Percentiles rank a stretch among this genome's conserved stretches.
phyloP scores from a whole-genome alignment of 139 green algal species.

The Chlorella sorokiniana region DNA sequence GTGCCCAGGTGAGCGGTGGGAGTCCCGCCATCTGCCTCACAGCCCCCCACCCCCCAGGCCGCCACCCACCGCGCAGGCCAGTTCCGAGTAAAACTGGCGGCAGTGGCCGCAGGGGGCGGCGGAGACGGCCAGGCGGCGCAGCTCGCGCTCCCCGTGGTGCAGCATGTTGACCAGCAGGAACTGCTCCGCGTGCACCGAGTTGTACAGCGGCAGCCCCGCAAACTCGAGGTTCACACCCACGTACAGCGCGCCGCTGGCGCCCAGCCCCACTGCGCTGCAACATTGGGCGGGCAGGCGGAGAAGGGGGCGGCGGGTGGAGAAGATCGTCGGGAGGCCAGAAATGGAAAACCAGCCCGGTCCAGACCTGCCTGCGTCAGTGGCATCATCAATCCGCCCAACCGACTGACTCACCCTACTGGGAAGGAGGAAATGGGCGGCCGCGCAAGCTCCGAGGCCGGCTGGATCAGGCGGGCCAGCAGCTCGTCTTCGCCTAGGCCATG shows the following conservation, averaged over 20 bases:
- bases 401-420: conserved; percentile 68
- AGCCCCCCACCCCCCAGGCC: neutral
- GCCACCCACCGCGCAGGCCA: conserved; percentile 66
- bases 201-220: conserved; percentile 67
- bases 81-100: conserved; percentile 83
- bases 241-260: conserved; percentile 74
- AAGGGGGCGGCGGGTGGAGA: neutral
- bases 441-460: conserved; percentile 63
- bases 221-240: conserved; percentile 92
- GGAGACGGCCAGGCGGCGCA: conserved; percentile 70
- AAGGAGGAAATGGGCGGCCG: conserved; percentile 76
- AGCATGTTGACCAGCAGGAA: conserved; percentile 80
- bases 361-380: neutral
- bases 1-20: neutral
- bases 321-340: neutral
- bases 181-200: conserved; percentile 89
- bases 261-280: conserved; percentile 77
- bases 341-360: neutral
- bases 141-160: conserved; percentile 58
- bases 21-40: neutral
- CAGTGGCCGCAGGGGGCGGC: conserved; percentile 89
- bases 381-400: no score
- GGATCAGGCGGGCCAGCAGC: conserved; percentile 67
- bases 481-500: conserved; percentile 50
- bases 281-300: neutral